Evolutionary conservation across 257 asterid species (phyloP).

Genomic region (Fraxinus excelsior): DNA sequence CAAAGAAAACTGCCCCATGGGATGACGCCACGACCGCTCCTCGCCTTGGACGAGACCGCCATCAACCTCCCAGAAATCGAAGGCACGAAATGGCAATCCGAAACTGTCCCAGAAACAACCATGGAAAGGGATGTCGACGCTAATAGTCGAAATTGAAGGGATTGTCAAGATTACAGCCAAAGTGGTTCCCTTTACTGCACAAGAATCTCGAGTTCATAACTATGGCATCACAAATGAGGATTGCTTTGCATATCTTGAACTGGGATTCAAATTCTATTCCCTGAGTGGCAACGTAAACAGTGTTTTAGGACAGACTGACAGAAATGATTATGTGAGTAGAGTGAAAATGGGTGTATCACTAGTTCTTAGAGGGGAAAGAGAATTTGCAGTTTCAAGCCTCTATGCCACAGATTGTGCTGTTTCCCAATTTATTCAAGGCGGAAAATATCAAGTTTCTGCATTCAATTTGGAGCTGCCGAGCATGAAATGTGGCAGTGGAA

Average conservation of each 20-base stretch:
- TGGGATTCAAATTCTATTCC: constrained; percentile 54
- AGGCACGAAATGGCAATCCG: constrained; percentile 48
- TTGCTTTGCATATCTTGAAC: constrained; percentile 66
- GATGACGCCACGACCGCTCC: no score
- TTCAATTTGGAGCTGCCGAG: constrained; percentile 37
- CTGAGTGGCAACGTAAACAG: constrained; percentile 43
- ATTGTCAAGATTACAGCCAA: constrained; percentile 47
- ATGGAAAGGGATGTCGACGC: constrained; percentile 37
- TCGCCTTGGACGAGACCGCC: no score
- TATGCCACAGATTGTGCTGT: constrained; percentile 49
- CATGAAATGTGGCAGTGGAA: constrained; percentile 47
- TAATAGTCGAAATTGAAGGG: constrained; percentile 36
- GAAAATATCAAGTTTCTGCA: not conserved
- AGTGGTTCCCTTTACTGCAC: constrained; percentile 50
- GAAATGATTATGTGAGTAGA: constrained; percentile 49
- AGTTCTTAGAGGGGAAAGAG: constrained; percentile 61
- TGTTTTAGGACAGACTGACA: constrained; percentile 67
- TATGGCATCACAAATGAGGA: constrained; percentile 53
- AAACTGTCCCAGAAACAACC: constrained; percentile 5
- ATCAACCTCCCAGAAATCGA: constrained; percentile 30
- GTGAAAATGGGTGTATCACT: constrained; percentile 50
- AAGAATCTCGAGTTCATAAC: constrained; percentile 48
- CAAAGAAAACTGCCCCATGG: no score
- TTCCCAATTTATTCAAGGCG: constrained; percentile 30
- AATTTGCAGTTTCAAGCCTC: constrained; percentile 41